Base-by-base conservation (phyloP, 345 rosid genomes). In the Eucalyptus urophylla region DNA sequence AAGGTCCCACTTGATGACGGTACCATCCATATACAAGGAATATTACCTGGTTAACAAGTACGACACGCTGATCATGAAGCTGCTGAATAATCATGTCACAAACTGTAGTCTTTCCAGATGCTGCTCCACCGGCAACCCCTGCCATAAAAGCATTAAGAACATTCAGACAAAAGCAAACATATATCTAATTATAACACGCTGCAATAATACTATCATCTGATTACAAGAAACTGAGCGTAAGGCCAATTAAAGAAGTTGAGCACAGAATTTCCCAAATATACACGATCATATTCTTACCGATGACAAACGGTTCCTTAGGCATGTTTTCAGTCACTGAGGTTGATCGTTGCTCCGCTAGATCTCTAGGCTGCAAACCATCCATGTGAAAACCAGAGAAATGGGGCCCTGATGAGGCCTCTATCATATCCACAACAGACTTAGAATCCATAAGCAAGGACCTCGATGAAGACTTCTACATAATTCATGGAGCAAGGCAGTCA, bases 71-170 rank as follows among this genome's bases (percentile, higher is more conserved):
- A 93, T 98, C 99, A 92, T 96, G 99, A 86, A 98, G 98, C 89
- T 98, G 99, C 92, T 98, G 99, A 90, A 98, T 96, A 67, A 98
- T 98, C 99, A 98, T 96, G 94, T 98, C 99, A 88, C 99, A 98
- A 44, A 97, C 99, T 87, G 99, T 94, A 91, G 99, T 97, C 94
- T 98, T 98, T 62, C 99, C 99, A 37, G 99, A 97, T 58, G 99
- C 99, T 5, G 99, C 98, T 58, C 99, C 99, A 47, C 99, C 99
- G 45, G 99, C 99, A 92, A 98, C 99, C 83, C 99, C 99, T 97
- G 89, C 86, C 69, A 33, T 51, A 86, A 86, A 86, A 58, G 65
- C 87, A 86, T 86, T 86, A 65, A 37, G 47, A 40, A 76, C 47
- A 76, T 76, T 76, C 47, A 86, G 45, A 86, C 19, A 2, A 33